Conservation (phyloP, 768 basidiomycete species). For the Tylopilus felleus region DNA sequence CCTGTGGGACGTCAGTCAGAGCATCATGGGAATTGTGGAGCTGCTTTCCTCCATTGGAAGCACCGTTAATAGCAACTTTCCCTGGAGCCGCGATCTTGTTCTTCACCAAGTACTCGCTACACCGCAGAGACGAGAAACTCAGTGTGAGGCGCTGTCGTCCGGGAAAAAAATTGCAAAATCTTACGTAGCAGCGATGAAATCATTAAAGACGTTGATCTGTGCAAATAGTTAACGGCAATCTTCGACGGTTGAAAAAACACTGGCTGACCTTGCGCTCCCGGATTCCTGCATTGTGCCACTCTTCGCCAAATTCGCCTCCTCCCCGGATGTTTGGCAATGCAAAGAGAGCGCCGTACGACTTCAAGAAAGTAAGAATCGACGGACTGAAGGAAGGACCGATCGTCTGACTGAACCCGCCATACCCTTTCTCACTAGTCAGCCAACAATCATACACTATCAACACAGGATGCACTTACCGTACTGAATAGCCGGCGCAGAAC, state of each 20-base stretch:
- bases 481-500: slow-evolving; percentile 72
- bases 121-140: slow-evolving; percentile 1
- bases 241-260: neutral
- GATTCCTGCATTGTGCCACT: slow-evolving; percentile 77
- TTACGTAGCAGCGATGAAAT: slow-evolving; percentile 80
- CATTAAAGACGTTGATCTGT: slow-evolving; percentile 73
- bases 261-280: slow-evolving; percentile 61
- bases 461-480: slow-evolving; percentile 48
- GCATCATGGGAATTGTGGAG: neutral
- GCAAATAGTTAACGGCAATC: slow-evolving; percentile 1
- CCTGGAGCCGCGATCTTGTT: slow-evolving; percentile 65
- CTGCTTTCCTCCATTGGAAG: slow-evolving; percentile 70
- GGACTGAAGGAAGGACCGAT: slow-evolving; percentile 72
- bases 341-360: slow-evolving; percentile 64
- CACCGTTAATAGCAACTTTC: slow-evolving; percentile 76
- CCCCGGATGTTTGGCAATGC: slow-evolving; percentile 62
- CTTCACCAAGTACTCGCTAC: slow-evolving; percentile 67
- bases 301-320: slow-evolving; percentile 77
- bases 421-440: slow-evolving; percentile 42
- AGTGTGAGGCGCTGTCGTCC: neutral
- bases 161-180: slow-evolving; percentile 18
- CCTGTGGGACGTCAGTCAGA: slow-evolving; percentile 38
- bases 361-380: slow-evolving; percentile 67
- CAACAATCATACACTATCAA: neutral
- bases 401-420: slow-evolving; percentile 77